Conservation (phyloP, 2,329 filamentous ascomycete genomes). For the Fusarium globosum region DNA sequence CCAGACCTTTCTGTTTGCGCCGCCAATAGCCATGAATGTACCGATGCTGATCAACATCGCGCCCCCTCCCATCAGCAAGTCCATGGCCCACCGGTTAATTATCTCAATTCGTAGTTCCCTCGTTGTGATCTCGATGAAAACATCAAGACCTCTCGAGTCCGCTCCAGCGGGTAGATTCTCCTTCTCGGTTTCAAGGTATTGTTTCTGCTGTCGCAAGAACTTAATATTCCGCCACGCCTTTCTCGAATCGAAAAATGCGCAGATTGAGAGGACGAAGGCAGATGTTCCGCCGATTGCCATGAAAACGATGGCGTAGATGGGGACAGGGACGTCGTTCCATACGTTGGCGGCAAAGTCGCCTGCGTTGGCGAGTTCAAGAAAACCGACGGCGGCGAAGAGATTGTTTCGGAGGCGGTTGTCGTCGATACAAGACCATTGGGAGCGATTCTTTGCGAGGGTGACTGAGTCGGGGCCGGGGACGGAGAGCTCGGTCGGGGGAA, state of each 20-base stretch:
- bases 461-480: conserved; percentile 23
- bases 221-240: conserved; percentile 59
- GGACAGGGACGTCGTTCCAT: conserved; percentile 64
- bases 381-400: conserved; percentile 54
- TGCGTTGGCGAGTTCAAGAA: conserved; percentile 66
- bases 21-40: conserved; percentile 65
- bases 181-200: conserved; percentile 44
- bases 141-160: conserved; percentile 44
- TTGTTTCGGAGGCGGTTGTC: conserved; percentile 45
- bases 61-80: conserved; percentile 60
- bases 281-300: conserved; percentile 64
- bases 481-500: not conserved
- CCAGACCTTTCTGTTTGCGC: conserved; percentile 56
- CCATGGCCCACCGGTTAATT: conserved; percentile 63
- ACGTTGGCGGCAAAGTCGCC: conserved; percentile 68
- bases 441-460: conserved; percentile 20
- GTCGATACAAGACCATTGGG: conserved; percentile 16
- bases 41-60: conserved; percentile 62
- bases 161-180: conserved; percentile 9
- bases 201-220: conserved; percentile 57
- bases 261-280: conserved; percentile 57
- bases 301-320: conserved; percentile 58
- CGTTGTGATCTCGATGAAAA: conserved; percentile 56
- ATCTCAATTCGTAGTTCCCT: conserved; percentile 63
- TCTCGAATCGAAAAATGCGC: conserved; percentile 58